A percentile compares a stretch with the other conserved stretches of the same genome.
Evolutionary conservation across 345 rosid genomes (phyloP).

Genomic region (Eucalyptus guilfoylei): DNA sequence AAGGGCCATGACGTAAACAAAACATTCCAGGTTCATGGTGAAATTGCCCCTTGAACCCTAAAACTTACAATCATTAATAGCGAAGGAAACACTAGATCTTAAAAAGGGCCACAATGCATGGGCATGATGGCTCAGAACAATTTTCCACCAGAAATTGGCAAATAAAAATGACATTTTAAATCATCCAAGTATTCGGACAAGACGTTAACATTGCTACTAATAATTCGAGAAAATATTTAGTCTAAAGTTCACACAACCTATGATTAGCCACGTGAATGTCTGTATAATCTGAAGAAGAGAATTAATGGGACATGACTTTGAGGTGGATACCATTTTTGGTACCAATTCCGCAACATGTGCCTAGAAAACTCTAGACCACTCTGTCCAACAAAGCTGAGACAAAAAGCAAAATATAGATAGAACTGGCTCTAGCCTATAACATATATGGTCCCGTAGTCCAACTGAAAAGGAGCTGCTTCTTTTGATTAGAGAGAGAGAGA

Average conservation of each 20-base stretch:
- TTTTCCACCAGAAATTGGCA: no score
- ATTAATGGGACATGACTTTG: neutral
- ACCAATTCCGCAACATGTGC: neutral
- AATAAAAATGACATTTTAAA: no score
- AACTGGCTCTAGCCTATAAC: neutral
- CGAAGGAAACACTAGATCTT: no score
- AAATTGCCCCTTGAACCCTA: no score
- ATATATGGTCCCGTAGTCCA: rapidly evolving
- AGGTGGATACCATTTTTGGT: neutral
- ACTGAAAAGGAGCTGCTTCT: neutral
- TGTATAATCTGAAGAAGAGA: neutral
- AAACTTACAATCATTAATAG: no score
- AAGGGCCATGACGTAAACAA: neutral
- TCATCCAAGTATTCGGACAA: neutral
- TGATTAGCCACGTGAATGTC: neutral
- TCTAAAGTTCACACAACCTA: neutral
- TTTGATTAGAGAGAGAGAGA: neutral
- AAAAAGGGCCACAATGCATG: no score
- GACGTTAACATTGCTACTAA: neutral
- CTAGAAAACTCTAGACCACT: no score
- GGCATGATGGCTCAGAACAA: no score
- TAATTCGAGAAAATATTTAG: neutral
- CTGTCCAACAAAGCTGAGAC: neutral
- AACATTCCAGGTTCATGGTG: no score
- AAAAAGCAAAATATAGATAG: neutral